Percentiles rank a stretch among this genome's conserved stretches.
These are phyloP conservation scores for Pleodorina starrii DNA, from an alignment of 139 green algal species.

Conservation along the genomic window DNA sequence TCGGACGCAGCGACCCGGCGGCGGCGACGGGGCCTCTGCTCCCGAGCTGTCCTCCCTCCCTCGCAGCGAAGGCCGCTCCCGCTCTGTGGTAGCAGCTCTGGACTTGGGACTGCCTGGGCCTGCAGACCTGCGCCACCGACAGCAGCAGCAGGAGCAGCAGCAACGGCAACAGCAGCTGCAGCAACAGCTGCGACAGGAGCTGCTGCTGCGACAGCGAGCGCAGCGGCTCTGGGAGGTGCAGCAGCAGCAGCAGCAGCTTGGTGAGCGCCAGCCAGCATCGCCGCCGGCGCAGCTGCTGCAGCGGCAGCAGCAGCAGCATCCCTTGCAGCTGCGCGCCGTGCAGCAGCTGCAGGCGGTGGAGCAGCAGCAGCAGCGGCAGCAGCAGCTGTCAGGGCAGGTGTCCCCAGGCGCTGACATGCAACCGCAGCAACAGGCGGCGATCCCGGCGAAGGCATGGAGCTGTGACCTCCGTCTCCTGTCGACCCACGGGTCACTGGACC, in stretches of 20 bases:
- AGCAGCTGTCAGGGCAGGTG: background rate
- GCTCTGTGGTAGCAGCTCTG: no score
- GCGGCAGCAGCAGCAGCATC: background rate
- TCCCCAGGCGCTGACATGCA: background rate
- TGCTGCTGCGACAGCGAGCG: background rate
- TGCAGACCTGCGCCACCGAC: no score
- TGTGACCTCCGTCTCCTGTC: background rate
- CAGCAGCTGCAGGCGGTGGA: conserved; percentile 1
- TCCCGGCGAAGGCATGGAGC: background rate
- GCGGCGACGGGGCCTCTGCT: no score
- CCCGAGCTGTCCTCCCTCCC: no score
- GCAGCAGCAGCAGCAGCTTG: background rate
- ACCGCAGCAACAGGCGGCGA: background rate
- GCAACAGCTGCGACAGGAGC: background rate
- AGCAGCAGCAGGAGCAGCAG: background rate
- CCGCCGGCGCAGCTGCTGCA: no score
- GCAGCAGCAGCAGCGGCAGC: background rate
- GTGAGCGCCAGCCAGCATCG: no score
- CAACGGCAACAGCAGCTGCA: background rate
- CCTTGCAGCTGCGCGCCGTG: background rate
- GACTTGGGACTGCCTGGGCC: no score
- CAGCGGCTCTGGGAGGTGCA: background rate
- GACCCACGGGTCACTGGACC: background rate
- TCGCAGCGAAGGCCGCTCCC: no score
- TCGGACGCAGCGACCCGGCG: no score